Evolutionary conservation across 1,284 basidiomycete genomes (phyloP).

Genomic region (Lentinula novae-zelandiae): DNA sequence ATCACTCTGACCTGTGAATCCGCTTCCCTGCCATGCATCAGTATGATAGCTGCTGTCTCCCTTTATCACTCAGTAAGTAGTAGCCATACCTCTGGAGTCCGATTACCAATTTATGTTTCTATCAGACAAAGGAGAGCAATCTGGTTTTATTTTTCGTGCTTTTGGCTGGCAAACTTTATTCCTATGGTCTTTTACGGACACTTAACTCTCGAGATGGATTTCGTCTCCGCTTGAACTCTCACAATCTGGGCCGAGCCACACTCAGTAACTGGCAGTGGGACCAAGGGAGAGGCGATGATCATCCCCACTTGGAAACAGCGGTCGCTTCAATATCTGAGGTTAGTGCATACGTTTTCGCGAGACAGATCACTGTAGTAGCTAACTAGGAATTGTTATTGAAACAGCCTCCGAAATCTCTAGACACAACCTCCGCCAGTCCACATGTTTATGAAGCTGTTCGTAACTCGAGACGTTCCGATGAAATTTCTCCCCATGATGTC

Average conservation of each 20-base stretch:
- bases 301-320: neutral
- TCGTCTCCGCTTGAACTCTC: constrained; percentile 35
- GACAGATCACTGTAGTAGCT: neutral
- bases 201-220: constrained; percentile 40
- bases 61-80: constrained; percentile 37
- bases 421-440: neutral
- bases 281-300: neutral
- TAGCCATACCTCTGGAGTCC: neutral
- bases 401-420: neutral
- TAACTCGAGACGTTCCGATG: neutral
- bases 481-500: neutral
- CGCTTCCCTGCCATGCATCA: constrained; percentile 40
- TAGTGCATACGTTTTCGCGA: neutral
- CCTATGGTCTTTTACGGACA: constrained; percentile 42
- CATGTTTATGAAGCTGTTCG: neutral
- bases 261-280: constrained; percentile 31
- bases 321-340: constrained; percentile 6
- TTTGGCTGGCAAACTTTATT: constrained; percentile 48
- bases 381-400: neutral
- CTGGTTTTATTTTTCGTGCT: constrained; percentile 46
- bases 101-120: neutral
- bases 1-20: constrained; percentile 47
- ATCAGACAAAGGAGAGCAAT: constrained; percentile 25
- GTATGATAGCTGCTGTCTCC: constrained; percentile 38
- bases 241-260: constrained; percentile 35